Conservation (phyloP, 345 rosid genomes). For the Eucalyptus regnans region DNA sequence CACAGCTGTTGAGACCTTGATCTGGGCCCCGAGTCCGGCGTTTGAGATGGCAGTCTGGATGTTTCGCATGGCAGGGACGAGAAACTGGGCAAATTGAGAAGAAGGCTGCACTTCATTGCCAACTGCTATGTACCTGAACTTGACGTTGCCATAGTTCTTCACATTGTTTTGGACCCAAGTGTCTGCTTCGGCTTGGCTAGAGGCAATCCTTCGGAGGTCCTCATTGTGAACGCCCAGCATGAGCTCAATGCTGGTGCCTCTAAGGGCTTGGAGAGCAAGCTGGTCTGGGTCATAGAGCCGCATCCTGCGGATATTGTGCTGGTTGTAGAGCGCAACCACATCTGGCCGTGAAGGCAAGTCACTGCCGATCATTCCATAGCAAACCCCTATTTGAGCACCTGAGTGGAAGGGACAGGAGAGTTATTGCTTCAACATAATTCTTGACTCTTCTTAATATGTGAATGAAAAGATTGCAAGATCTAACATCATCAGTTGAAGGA, state of each 20-base stretch:
- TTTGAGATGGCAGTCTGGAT: slow-evolving; percentile 14
- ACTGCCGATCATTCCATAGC: slow-evolving; percentile 50
- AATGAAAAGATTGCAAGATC: neutral
- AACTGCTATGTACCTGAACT: slow-evolving; percentile 39
- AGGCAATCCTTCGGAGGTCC: slow-evolving; percentile 12
- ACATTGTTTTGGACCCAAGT: slow-evolving; percentile 40
- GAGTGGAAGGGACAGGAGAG: neutral
- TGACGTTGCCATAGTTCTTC: slow-evolving; percentile 15
- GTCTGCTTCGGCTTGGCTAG: slow-evolving; percentile 29
- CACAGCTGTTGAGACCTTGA: slow-evolving; percentile 28
- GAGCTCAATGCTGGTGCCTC: slow-evolving; percentile 40
- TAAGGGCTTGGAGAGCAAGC: slow-evolving; percentile 25
- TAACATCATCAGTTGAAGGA: neutral
- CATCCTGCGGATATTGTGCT: slow-evolving; percentile 36
- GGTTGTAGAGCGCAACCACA: slow-evolving; percentile 32
- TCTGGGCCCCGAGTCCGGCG: slow-evolving; percentile 14
- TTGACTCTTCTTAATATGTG: neutral
- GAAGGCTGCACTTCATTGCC: slow-evolving; percentile 46
- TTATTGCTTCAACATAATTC: neutral
- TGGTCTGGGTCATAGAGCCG: slow-evolving; percentile 25
- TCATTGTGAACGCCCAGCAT: slow-evolving; percentile 29
- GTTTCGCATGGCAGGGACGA: slow-evolving; percentile 44
- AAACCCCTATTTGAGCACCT: slow-evolving; percentile 39
- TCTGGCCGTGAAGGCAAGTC: slow-evolving; percentile 32
- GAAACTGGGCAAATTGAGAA: neutral